Evolutionary conservation across 1,284 basidiomycete species (phyloP), one percentile per base, ranked within the genome.

Genomic region (Ustilago cynodontis): DNA sequence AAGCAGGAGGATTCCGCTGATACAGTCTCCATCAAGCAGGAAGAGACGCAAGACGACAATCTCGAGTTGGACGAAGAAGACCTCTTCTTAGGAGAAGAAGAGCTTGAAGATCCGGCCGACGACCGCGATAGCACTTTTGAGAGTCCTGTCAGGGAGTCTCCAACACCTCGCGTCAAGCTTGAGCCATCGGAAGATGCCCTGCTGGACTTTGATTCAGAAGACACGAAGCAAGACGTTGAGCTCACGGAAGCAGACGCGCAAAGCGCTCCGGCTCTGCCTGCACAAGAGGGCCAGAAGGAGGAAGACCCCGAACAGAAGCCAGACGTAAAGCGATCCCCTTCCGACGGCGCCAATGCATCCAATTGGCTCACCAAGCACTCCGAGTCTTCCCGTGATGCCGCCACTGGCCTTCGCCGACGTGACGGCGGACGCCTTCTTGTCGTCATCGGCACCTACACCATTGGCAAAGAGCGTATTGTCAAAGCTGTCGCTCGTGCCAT

Each of bases 401-500:
- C 59, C 45, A 47, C 39, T 7, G 35, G 61, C 10, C 47, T 41
- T 24, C 57, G 58, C 1, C 67, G 65, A 22, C 69, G 68, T 18
- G 65, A 69, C 33, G 64, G 33, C 65, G 87, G 65, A 85, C 88
- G 50, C 4, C 61, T 83, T 7, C 88, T 98, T n/a, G 90, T 98
- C 53, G 90, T 97, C 49, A 91, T 98, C 28, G 96, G 95, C 13
- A 98, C 96, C 0, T 99, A 99, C 86, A 94, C 94, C 0, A 94
- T 99, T 60, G 96, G 96, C 58, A 99, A 99, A 86, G 96, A 99
- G 86, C 91, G 95, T 47, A 93, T 99, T 53, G 94, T 98, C 33
- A 96, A 98, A 89, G 94, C 93, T 0, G 91, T 98, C 22, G 96
- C 96, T 0, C 89, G 91, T 53, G 92, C 92, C 0, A 87, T 99